A percentile compares a stretch with the other conserved stretches of the same genome.
These are phyloP conservation scores for Geotrichum citri-aurantii DNA, from an alignment of 1,139 yeast species.

Conservation along the genomic window DNA sequence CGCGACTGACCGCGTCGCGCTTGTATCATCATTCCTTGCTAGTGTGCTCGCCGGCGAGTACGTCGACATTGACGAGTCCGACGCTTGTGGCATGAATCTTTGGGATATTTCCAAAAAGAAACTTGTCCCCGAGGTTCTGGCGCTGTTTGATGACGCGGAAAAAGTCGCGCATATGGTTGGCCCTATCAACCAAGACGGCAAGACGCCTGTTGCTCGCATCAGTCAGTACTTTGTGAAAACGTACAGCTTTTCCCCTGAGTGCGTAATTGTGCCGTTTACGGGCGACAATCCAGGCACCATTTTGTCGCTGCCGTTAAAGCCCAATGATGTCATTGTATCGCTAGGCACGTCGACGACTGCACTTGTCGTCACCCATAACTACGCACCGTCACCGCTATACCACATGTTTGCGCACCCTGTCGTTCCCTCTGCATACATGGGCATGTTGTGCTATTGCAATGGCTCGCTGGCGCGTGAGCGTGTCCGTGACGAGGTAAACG, in stretches of 20 bases:
- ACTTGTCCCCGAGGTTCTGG: conserved; percentile 50
- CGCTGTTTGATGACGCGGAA: conserved; percentile 35
- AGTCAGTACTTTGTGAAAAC: conserved; percentile 50
- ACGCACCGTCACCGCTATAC: conserved; percentile 73
- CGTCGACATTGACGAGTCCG: conserved; percentile 69
- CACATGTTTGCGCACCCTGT: conserved; percentile 87
- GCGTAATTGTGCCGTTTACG: conserved; percentile 61
- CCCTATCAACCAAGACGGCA: conserved; percentile 39
- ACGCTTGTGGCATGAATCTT: conserved; percentile 88
- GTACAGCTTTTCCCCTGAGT: conserved; percentile 50
- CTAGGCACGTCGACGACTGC: conserved; percentile 90
- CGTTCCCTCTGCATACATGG: conserved; percentile 72
- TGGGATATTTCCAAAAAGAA: conserved; percentile 56
- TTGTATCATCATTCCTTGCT: conserved; percentile 76
- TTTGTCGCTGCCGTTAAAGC: conserved; percentile 67
- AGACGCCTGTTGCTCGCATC: conserved; percentile 23
- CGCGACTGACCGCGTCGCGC: conserved; percentile 56
- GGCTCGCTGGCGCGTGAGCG: conserved; percentile 84
- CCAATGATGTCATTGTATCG: conserved; percentile 73
- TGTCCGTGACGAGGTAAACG: conserved; percentile 58
- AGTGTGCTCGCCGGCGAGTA: conserved; percentile 62
- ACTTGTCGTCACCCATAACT: conserved; percentile 69
- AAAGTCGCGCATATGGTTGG: conserved; percentile 19
- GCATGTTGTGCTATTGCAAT: conserved; percentile 91
- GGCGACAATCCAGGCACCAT: conserved; percentile 92